Conservation (phyloP, 768 basidiomycete genomes). For the Pleurotus salmoneostramineus region DNA sequence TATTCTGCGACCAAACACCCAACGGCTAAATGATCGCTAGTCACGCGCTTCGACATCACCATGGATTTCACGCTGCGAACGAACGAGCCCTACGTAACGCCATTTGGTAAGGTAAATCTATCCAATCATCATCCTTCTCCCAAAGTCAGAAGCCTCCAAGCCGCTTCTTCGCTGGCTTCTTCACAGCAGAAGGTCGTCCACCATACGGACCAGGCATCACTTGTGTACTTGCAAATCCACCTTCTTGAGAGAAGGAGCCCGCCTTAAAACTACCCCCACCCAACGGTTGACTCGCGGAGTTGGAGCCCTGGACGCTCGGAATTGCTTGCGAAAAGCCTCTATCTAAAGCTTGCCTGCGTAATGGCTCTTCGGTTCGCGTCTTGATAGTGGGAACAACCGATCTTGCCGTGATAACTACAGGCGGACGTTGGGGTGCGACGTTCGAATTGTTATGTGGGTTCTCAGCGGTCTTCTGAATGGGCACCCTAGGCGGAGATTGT, state of each 20-base stretch:
- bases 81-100: too few species aligned
- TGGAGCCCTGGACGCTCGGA: background rate
- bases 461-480: conserved; percentile 6
- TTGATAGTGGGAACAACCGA: conserved; percentile 11
- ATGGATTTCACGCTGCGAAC: too few species aligned
- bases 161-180: conserved; percentile 60
- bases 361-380: background rate
- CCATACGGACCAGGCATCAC: conserved; percentile 69
- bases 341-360: conserved; percentile 5
- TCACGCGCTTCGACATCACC: too few species aligned
- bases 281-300: conserved; percentile 12
- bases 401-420: conserved; percentile 31
- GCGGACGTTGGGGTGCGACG: conserved; percentile 26
- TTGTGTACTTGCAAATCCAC: conserved; percentile 58
- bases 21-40: too few species aligned
- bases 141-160: conserved; percentile 65
- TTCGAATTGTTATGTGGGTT: background rate
- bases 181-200: conserved; percentile 44
- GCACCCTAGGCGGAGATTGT: conserved; percentile 11
- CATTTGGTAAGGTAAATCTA: background rate
- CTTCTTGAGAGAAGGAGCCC: conserved; percentile 31
- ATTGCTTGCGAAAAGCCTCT: conserved; percentile 12
- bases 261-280: conserved; percentile 2
- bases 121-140: too few species aligned
- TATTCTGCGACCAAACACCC: too few species aligned